phyloP scores from a whole-genome alignment of 2,329 filamentous ascomycete genomes.

The Aspergillus sp. region DNA sequence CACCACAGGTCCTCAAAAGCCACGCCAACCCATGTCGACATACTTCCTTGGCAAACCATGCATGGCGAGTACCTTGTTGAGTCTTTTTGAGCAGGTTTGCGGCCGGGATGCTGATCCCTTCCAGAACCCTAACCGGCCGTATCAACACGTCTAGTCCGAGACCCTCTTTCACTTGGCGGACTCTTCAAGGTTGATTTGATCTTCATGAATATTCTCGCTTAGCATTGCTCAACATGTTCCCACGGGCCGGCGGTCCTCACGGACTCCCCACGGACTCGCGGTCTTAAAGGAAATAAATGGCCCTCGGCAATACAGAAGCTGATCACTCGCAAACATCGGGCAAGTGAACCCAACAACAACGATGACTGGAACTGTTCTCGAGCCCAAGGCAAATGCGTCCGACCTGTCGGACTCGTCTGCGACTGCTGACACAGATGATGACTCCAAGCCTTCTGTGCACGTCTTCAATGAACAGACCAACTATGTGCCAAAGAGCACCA shows the following conservation, averaged over 20 bases:
- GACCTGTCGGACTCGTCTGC: constrained; percentile 4
- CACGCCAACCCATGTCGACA: neutral
- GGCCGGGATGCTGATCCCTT: constrained; percentile 5
- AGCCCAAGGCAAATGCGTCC: constrained; percentile 2
- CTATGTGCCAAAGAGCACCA: constrained; percentile 52
- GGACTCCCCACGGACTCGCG: neutral
- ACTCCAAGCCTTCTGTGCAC: constrained; percentile 11
- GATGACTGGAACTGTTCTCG: constrained; percentile 1
- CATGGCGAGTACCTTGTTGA: constrained; percentile 26
- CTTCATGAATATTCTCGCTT: constrained; percentile 1
- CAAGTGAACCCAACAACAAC: neutral
- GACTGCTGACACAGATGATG: neutral
- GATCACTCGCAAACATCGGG: neutral
- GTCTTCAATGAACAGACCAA: constrained; percentile 58
- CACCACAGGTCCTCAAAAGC: constrained; percentile 5
- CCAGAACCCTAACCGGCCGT: constrained; percentile 10
- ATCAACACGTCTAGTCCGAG: neutral
- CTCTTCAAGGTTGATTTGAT: neutral
- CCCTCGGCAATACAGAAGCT: neutral
- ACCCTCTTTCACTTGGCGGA: neutral
- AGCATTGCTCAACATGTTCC: neutral
- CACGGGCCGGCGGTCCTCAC: neutral
- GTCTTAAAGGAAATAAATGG: neutral
- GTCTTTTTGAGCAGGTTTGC: constrained; percentile 31
- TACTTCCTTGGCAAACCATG: neutral